Base-by-base conservation (phyloP, 129 eudicot species). In the Glebionis coronaria region DNA sequence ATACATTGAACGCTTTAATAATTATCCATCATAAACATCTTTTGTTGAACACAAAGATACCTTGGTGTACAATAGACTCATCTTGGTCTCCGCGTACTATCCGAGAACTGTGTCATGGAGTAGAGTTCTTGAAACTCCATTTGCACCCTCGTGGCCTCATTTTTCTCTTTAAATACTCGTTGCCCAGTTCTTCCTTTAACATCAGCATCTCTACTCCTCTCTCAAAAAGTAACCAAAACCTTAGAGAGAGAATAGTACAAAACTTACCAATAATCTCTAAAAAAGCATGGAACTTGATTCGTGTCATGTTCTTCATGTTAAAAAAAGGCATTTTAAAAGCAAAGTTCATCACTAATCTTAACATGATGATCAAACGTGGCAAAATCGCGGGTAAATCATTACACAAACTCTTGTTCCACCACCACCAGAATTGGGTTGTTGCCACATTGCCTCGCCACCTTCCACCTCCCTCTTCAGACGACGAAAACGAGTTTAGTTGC, bases 361-460 rank as follows among this genome's bases (percentile, higher is more conserved):
- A 78, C 81, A 65, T 76, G 59, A 66, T 81, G 69, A 69, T 78
- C 70, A 84, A 80, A 44, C 87, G 82, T 20, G 83, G 82, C 56
- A 80, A 86, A 19, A 20, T 86, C 76, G 83, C 78, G 68, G 82
- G 86, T 5, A 82, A 83, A 54, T 68, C 84, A 1, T 44, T 82
- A 40, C 84, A 85, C 27, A 79, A 76, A 66, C 82, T 85, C 63
- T 75, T 82, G 65, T 78, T 84, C 68, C 84, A 79, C 75, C 84
- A 84, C 86, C 61, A 60, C 78, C 78, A 75, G 57, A 62, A 67
- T 50, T 60, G 77, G 80, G 68, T 69, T 27, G 47, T 79, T 59
- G 15, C 73, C 71, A 12, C 64, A 54, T 14, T 11, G 9, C n/a
- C n/a, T 15, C 54, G 54, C 54, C 19, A 49, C 54, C 54, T 49